phyloP scores from a whole-genome alignment of 2,329 filamentous ascomycete species.

The Colletotrichum gloeosporioides region DNA sequence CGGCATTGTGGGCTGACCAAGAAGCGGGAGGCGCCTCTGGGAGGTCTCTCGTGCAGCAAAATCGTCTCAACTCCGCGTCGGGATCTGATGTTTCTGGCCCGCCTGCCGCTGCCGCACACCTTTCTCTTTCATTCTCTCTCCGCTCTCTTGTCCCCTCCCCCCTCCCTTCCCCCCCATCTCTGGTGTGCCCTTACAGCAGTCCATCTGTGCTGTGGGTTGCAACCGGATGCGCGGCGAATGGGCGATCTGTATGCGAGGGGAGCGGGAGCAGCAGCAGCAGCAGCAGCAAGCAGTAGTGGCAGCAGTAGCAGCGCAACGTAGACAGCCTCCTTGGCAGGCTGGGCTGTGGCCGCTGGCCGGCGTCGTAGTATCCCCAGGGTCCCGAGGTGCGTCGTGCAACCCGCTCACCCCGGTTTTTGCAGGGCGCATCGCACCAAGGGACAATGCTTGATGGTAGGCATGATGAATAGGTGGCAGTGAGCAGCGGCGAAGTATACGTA shows the following conservation, averaged over 20 bases:
- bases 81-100: slow-evolving; percentile 1
- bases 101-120: not conserved
- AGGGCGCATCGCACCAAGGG: not conserved
- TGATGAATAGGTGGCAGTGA: not conserved
- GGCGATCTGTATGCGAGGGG: slow-evolving; percentile 11
- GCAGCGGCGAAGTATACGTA: not conserved
- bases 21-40: slow-evolving; percentile 15
- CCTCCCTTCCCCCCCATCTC: not conserved
- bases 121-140: too few relatives aligned
- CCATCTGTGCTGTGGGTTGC: not conserved
- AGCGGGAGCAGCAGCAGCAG: slow-evolving; percentile 5
- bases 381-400: not conserved
- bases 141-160: not conserved
- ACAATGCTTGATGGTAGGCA: not conserved
- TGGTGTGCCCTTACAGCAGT: not conserved
- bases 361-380: not conserved
- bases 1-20: slow-evolving; percentile 19
- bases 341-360: not conserved
- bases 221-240: slow-evolving; percentile 14
- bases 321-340: not conserved
- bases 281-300: not conserved
- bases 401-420: not conserved
- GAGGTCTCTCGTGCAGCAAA: not conserved
- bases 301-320: not conserved
- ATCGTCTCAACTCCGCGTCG: slow-evolving; percentile 17